Base-by-base conservation (phyloP, 352 stramenopile genomes). In the Phytophthora cactorum region DNA sequence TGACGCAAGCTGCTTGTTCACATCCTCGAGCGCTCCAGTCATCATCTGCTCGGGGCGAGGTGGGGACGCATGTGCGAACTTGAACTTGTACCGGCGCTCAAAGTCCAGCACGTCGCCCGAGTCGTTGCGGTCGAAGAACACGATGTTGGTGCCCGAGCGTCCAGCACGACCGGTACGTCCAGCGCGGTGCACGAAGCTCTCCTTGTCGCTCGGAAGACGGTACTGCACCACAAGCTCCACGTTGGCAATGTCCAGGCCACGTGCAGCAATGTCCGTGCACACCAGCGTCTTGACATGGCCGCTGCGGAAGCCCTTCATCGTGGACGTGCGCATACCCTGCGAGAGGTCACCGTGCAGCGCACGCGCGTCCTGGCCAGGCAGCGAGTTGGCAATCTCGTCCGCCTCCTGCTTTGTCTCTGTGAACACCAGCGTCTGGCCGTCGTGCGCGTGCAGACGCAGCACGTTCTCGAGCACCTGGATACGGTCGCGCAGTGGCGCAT, bases 371-470 rank as follows among this genome's bases (percentile, higher is more conserved):
- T 88, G 75, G 11, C 75, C 72, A 25, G 75, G 70, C n/a, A 96
- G 81, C 39, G 90, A 81, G 47, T 93, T 97, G 15, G 96, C 93
- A 60, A 99, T 89, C 56, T 99, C 93, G 70, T 99, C 95, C 12
- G 91, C 94, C 55, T 98, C 91, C 53, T 92, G 83, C 82, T 99
- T 99, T 12, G 97, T 99, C 74, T 99, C 88, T 4, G 95, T 98
- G 72, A 99, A 99, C 39, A 99, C 97, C 58, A 99, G 97, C 49
- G 88, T 84, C 63, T 93, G 83, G 29, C 85, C 86, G 44, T 86
- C 79, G 29, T 88, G 76, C 11, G 75, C 90, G 74, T 82, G 76
- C 53, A 91, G 70, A 57, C 83, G 77, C 55, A 93, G 62, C 49
- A 96, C 81, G 39, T 83, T 88, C 65, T 91, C 82, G 7, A 93